These are phyloP conservation scores for Boletellus ananiceps DNA, from an alignment of 768 basidiomycete species.

Conservation along the genomic window DNA sequence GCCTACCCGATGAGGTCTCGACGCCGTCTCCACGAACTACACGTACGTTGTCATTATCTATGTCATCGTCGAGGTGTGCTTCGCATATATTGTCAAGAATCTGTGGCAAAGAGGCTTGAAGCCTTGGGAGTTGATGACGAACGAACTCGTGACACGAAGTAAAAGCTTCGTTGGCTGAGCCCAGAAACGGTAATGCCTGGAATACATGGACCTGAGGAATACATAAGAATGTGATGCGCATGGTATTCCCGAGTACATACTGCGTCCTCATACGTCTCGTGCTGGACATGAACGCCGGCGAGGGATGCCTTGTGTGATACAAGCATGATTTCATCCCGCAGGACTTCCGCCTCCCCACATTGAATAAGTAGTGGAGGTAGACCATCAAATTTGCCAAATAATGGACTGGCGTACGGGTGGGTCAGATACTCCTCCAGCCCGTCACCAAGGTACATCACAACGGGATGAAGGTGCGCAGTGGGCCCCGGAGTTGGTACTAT, in stretches of 20 bases:
- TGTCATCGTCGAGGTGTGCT: conserved; percentile 61
- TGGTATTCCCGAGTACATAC: conserved; percentile 41
- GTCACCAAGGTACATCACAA: conserved; percentile 89
- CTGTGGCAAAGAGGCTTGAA: conserved; percentile 48
- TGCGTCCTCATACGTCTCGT: conserved; percentile 89
- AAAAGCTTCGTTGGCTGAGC: conserved; percentile 61
- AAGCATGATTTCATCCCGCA: conserved; percentile 90
- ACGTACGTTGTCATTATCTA: conserved; percentile 58
- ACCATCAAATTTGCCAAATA: conserved; percentile 85
- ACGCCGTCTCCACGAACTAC: conserved; percentile 75
- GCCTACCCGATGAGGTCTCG: conserved; percentile 42
- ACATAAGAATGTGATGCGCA: neutral
- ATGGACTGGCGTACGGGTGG: conserved; percentile 92
- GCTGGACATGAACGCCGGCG: conserved; percentile 79
- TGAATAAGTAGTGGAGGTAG: conserved; percentile 90
- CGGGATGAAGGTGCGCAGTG: conserved; percentile 87
- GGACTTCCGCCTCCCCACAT: conserved; percentile 89
- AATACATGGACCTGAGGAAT: conserved; percentile 77
- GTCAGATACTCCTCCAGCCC: conserved; percentile 78
- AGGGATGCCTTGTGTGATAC: conserved; percentile 89
- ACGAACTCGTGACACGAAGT: conserved; percentile 69
- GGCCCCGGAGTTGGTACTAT: conserved; percentile 68
- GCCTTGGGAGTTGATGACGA: conserved; percentile 49
- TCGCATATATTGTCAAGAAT: conserved; percentile 53
- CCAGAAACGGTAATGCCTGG: conserved; percentile 80